A percentile compares a stretch with the other conserved stretches of the same genome.
Conservation (phyloP, 306 rosid species). For the Begonia peltatifolia region DNA sequence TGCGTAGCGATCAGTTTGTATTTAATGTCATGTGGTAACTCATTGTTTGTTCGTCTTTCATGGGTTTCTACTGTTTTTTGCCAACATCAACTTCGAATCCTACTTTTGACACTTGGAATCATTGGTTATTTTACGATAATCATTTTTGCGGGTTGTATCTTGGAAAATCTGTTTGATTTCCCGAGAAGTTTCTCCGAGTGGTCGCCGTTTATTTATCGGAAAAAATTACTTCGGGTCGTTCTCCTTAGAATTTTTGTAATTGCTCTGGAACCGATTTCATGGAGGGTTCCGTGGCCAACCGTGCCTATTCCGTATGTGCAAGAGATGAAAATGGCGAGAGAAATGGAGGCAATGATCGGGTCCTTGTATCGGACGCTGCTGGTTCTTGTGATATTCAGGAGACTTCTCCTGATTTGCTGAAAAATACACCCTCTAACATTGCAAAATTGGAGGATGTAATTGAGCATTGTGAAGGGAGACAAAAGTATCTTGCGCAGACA, state of each 20-base stretch:
- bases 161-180: too few relatives aligned
- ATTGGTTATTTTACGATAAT: not conserved
- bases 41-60: not conserved
- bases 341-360: not conserved
- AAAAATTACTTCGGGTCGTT: not conserved
- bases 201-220: not conserved
- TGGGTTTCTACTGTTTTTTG: not conserved
- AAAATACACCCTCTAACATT: conserved; percentile 80
- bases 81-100: not conserved
- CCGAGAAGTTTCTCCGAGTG: not conserved
- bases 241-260: not conserved
- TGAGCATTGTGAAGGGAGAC: conserved; percentile 67
- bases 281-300: not conserved
- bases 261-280: conserved; percentile 1
- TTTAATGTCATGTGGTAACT: not conserved
- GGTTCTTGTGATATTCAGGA: conserved; percentile 15
- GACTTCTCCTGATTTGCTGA: conserved; percentile 49
- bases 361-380: not conserved
- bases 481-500: conserved; percentile 70
- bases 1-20: not conserved
- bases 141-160: too few relatives aligned
- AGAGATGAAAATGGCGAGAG: conserved; percentile 1
- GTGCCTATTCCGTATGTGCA: not conserved
- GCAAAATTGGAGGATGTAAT: conserved; percentile 69
- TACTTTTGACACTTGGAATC: not conserved